Evolutionary conservation across 2,329 filamentous ascomycete species (phyloP).

Genomic region (Cytospora mali): DNA sequence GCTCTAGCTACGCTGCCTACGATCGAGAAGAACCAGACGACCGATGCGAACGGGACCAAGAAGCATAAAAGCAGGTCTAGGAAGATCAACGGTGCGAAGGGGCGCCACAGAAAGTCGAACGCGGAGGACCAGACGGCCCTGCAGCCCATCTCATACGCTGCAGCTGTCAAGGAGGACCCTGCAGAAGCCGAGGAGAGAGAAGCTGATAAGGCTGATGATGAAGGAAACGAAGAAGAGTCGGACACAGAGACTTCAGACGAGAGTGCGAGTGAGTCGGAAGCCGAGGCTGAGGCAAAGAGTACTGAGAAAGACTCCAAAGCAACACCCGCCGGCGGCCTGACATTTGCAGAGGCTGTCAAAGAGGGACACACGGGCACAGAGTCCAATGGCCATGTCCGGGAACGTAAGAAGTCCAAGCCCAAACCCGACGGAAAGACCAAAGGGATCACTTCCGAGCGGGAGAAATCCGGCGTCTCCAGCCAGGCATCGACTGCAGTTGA

Average conservation of each 20-base stretch:
- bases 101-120: no score
- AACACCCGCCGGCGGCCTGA: constrained; percentile 24
- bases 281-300: no score
- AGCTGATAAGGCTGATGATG: neutral
- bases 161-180: constrained; percentile 24
- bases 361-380: constrained; percentile 4
- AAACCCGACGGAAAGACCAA: neutral
- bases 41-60: constrained; percentile 18
- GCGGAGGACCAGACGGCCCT: neutral
- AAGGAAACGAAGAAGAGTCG: neutral
- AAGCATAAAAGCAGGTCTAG: constrained; percentile 26
- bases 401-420: neutral
- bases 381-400: constrained; percentile 6
- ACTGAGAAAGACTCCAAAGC: constrained; percentile 7
- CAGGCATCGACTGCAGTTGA: constrained; percentile 25
- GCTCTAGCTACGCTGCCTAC: constrained; percentile 19
- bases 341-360: constrained; percentile 27
- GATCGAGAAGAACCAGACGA: neutral
- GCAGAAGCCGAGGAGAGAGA: constrained; percentile 14
- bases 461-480: constrained; percentile 7
- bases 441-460: neutral
- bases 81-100: constrained; percentile 14
- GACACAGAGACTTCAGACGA: neutral
- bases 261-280: neutral
- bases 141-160: constrained; percentile 18